Percentiles rank a stretch among this genome's conserved stretches.
Conservation (phyloP, 257 asterid genomes). For the Capsicum rhomboideum region DNA sequence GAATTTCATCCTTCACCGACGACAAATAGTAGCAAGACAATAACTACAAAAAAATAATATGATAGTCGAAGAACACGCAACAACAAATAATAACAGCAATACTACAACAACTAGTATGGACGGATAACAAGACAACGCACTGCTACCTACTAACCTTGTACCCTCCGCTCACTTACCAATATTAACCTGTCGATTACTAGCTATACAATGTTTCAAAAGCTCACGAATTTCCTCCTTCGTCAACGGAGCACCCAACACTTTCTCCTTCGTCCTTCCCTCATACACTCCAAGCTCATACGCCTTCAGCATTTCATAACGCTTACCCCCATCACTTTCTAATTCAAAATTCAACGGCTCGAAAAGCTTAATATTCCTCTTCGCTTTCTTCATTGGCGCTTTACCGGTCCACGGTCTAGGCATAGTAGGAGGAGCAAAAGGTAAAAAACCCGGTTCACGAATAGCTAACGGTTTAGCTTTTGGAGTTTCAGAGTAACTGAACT, state of each 20-base stretch:
- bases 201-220: conserved; percentile 41
- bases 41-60: too few species aligned
- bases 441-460: conserved; percentile 81
- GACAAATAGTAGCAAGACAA: too few species aligned
- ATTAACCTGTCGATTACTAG: conserved; percentile 82
- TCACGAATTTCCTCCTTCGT: conserved; percentile 52
- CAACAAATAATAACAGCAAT: too few species aligned
- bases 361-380: conserved; percentile 67
- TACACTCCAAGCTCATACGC: conserved; percentile 50
- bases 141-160: too few species aligned
- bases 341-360: neutral
- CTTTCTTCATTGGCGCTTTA: conserved; percentile 83
- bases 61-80: too few species aligned
- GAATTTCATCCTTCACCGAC: too few species aligned
- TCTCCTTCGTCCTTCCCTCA: conserved; percentile 39
- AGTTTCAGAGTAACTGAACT: conserved; percentile 79
- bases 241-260: conserved; percentile 69
- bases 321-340: neutral
- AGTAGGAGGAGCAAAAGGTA: conserved; percentile 91
- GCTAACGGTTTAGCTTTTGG: conserved; percentile 79
- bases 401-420: conserved; percentile 99
- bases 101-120: too few species aligned
- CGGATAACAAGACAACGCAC: too few species aligned
- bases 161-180: too few species aligned
- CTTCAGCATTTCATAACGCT: conserved; percentile 57